These are phyloP conservation scores for Nannizziopsis arthrosporioides DNA, from an alignment of 2,329 filamentous ascomycete species.

Conservation along the genomic window DNA sequence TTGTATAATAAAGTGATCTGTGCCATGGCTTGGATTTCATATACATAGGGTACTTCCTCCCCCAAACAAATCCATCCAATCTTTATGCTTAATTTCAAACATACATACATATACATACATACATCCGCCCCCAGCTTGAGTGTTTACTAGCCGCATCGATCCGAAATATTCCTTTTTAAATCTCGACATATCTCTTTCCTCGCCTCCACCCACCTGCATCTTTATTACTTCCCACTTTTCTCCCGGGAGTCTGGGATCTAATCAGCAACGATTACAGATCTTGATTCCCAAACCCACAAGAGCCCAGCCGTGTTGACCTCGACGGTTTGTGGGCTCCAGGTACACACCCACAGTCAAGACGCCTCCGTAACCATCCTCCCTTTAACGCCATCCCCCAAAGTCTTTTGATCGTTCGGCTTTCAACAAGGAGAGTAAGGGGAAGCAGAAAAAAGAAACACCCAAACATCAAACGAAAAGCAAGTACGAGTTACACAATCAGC, in stretches of 20 bases:
- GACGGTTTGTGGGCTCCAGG: too few species aligned
- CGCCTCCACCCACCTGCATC: neutral
- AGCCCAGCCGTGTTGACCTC: too few species aligned
- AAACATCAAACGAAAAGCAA: conserved; percentile 4
- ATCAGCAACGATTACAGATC: neutral
- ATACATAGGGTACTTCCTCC: conserved; percentile 8
- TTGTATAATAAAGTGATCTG: conserved; percentile 5
- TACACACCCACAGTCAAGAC: too few species aligned
- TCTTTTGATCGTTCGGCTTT: neutral
- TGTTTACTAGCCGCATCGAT: conserved; percentile 9
- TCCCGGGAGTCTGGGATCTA: neutral
- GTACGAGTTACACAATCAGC: conserved; percentile 5
- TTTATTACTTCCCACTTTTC: neutral
- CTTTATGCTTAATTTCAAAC: conserved; percentile 9
- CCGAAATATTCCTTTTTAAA: conserved; percentile 10
- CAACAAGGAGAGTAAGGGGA: conserved; percentile 1
- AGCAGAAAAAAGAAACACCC: neutral
- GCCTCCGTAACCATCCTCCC: too few species aligned
- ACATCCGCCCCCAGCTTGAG: conserved; percentile 1
- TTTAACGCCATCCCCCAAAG: too few species aligned
- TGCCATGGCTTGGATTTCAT: conserved; percentile 9
- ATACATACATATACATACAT: neutral
- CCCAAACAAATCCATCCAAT: conserved; percentile 2
- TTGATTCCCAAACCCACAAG: too few species aligned
- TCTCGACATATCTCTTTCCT: conserved; percentile 5